Conservation (phyloP, 306 rosid species). For the Medicago truncatula region DNA sequence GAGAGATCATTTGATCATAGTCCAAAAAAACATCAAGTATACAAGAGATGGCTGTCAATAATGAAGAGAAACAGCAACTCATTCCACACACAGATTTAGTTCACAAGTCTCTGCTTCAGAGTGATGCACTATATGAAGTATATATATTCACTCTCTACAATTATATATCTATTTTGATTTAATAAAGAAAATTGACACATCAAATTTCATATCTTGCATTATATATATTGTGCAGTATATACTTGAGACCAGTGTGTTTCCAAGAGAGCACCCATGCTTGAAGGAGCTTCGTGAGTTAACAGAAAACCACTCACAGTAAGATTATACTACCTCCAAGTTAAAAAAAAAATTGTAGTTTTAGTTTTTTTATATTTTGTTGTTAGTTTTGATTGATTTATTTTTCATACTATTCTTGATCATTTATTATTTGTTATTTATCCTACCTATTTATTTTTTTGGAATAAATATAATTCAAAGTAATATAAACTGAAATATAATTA, state of each 20-base stretch:
- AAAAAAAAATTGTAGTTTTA: too few species aligned
- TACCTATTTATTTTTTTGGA: too few species aligned
- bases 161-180: neutral
- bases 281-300: constrained; percentile 88
- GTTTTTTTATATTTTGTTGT: too few species aligned
- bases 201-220: neutral
- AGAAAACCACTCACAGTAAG: constrained; percentile 79
- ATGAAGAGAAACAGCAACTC: neutral
- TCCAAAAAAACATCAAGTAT: neutral
- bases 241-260: constrained; percentile 83
- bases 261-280: constrained; percentile 84
- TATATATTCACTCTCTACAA: neutral
- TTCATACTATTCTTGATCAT: too few species aligned
- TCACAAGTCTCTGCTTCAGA: constrained; percentile 85
- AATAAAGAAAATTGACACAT: too few species aligned
- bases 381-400: too few species aligned
- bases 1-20: neutral
- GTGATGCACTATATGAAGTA: constrained; percentile 89
- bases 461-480: too few species aligned
- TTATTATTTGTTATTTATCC: too few species aligned
- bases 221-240: constrained; percentile 55
- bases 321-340: too few species aligned
- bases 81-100: constrained; percentile 64
- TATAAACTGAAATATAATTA: too few species aligned
- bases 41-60: neutral